These are phyloP conservation scores for Glomus cerebriforme DNA, from an alignment of 192 early-diverging fungal genomes.

Conservation along the genomic window DNA sequence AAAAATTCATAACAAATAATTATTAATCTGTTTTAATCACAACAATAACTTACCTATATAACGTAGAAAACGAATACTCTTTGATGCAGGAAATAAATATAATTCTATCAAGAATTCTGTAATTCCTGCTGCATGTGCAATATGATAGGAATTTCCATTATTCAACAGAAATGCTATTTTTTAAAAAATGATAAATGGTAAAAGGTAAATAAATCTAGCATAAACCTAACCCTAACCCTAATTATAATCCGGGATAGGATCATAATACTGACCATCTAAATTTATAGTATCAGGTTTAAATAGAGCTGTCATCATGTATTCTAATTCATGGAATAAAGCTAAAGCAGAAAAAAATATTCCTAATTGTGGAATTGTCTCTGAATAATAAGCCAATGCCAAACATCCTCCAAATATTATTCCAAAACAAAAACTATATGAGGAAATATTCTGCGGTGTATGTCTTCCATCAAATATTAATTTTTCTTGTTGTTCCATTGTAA, in stretches of 20 bases:
- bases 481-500: not conserved
- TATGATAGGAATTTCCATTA: constrained; percentile 70
- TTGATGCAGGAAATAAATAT: constrained; percentile 58
- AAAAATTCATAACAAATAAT: not conserved
- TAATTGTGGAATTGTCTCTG: constrained; percentile 50
- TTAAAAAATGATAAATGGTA: not conserved
- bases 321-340: constrained; percentile 79
- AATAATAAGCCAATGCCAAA: constrained; percentile 38
- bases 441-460: constrained; percentile 83
- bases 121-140: constrained; percentile 64
- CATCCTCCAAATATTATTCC: constrained; percentile 66
- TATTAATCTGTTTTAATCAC: not conserved
- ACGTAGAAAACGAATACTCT: constrained; percentile 41
- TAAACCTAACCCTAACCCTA: no score
- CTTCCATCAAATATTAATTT: constrained; percentile 49
- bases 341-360: constrained; percentile 70
- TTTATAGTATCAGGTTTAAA: constrained; percentile 69
- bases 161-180: constrained; percentile 72
- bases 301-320: constrained; percentile 86
- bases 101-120: constrained; percentile 72
- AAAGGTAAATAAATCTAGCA: constrained; percentile 35
- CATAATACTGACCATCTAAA: constrained; percentile 65
- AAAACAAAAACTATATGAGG: constrained; percentile 69
- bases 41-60: constrained; percentile 21
- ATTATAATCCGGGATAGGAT: no score